Evolutionary conservation across 1,284 basidiomycete species (phyloP).

Genomic region (Sporisorium graminicola): DNA sequence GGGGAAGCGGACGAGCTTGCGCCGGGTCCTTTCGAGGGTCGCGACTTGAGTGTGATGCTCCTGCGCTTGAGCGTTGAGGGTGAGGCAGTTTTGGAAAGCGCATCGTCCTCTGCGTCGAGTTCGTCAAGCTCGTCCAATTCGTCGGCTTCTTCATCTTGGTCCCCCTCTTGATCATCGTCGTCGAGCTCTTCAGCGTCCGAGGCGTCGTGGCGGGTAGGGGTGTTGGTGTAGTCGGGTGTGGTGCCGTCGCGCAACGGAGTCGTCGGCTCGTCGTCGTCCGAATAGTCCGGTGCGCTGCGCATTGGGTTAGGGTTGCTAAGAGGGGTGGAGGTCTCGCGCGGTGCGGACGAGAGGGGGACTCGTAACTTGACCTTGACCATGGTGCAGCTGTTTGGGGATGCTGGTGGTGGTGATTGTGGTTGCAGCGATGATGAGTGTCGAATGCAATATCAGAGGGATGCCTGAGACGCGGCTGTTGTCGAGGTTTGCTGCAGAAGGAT

Average conservation of each 20-base stretch:
- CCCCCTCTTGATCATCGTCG: conserved; percentile 29
- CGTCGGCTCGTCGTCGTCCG: conserved; percentile 32
- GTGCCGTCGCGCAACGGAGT: conserved; percentile 11
- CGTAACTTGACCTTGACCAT: conserved; percentile 55
- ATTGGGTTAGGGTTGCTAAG: conserved; percentile 43
- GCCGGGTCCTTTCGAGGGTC: conserved; percentile 18
- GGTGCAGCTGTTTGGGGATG: not conserved
- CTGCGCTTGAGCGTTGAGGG: conserved; percentile 32
- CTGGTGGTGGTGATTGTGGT: conserved; percentile 1
- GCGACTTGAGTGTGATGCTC: conserved; percentile 47
- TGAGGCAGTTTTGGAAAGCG: conserved; percentile 9
- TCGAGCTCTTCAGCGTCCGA: conserved; percentile 26
- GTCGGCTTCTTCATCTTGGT: conserved; percentile 39
- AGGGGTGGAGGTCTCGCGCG: conserved; percentile 48
- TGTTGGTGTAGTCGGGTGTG: not conserved
- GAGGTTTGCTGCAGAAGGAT: not conserved
- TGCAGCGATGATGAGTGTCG: not conserved
- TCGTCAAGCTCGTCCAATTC: conserved; percentile 50
- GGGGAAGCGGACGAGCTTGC: conserved; percentile 31
- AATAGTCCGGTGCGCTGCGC: conserved; percentile 42
- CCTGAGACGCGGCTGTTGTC: not conserved
- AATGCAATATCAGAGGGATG: not conserved
- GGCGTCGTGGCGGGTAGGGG: not conserved
- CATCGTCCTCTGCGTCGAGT: conserved; percentile 36
- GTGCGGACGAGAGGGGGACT: conserved; percentile 47